These are phyloP conservation scores for Artemisia argyi DNA, from an alignment of 129 eudicot species.

Conservation along the genomic window DNA sequence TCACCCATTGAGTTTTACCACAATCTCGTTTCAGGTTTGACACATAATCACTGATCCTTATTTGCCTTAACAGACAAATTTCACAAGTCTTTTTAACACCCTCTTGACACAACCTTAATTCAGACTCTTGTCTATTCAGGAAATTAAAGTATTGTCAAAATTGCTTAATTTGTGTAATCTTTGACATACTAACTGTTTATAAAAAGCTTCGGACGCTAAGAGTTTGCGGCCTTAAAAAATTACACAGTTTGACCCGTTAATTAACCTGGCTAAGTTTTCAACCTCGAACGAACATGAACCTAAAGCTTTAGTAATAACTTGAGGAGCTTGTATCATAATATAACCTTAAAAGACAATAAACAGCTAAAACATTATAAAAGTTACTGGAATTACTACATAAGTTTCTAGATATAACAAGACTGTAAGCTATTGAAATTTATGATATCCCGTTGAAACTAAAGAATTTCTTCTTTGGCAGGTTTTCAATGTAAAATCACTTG, in stretches of 20 bases:
- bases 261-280: background rate
- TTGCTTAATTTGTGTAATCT: background rate
- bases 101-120: too few species aligned
- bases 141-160: background rate
- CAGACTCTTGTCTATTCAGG: background rate
- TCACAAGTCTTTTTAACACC: too few species aligned
- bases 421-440: too few species aligned
- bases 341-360: too few species aligned
- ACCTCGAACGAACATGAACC: background rate
- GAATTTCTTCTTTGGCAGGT: background rate
- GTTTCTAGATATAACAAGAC: too few species aligned
- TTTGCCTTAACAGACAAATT: too few species aligned
- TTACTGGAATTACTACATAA: too few species aligned
- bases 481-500: background rate
- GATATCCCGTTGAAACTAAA: background rate
- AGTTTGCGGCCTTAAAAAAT: background rate
- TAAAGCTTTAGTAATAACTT: background rate
- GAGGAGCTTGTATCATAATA: background rate
- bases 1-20: too few species aligned
- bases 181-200: background rate
- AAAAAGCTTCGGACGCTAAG: background rate
- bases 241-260: background rate
- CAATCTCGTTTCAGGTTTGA: too few species aligned
- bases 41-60: too few species aligned
- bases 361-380: too few species aligned